Percentiles rank a stretch among this genome's conserved stretches.
Evolutionary conservation across 2,329 filamentous ascomycete genomes (phyloP).

Genomic region (Diaporthe vexans): DNA sequence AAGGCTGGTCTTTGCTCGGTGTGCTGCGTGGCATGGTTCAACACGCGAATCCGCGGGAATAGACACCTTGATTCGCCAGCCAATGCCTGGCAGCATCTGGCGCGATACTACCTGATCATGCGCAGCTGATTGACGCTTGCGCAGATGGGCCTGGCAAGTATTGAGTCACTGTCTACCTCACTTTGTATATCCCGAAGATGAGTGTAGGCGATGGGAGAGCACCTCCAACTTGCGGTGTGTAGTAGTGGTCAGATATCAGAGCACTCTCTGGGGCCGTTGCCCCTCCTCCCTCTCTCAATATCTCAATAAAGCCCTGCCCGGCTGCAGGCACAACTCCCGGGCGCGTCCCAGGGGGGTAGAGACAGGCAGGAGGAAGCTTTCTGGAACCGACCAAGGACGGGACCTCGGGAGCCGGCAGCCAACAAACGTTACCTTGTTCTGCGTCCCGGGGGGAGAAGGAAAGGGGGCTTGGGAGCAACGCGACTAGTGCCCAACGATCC

Average conservation of each 20-base stretch:
- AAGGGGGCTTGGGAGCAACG: slow-evolving; percentile 17
- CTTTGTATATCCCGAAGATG: not conserved
- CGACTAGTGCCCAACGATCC: slow-evolving; percentile 28
- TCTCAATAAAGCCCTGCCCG: not conserved
- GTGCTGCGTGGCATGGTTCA: slow-evolving; percentile 3
- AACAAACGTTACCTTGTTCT: slow-evolving; percentile 12
- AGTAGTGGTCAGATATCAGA: not conserved
- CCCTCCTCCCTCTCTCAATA: not conserved
- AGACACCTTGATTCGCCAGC: slow-evolving; percentile 6
- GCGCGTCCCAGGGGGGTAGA: not conserved
- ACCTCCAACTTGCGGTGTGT: slow-evolving; percentile 25
- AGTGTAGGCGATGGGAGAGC: not conserved
- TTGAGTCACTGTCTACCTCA: slow-evolving; percentile 2
- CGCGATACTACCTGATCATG: slow-evolving; percentile 21
- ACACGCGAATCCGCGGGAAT: not conserved
- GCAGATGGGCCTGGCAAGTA: not conserved
- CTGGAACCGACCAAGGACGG: slow-evolving; percentile 28
- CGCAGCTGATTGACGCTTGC: slow-evolving; percentile 19
- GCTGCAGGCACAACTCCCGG: slow-evolving; percentile 21
- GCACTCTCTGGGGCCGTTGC: not conserved
- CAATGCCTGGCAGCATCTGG: slow-evolving; percentile 3
- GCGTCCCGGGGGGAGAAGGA: not conserved
- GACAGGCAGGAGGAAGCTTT: slow-evolving; percentile 8
- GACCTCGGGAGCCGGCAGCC: slow-evolving; percentile 16
- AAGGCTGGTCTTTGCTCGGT: not conserved